Percentiles rank a stretch among this genome's conserved stretches.
These are phyloP conservation scores for Barnettozyma siamensis DNA, from an alignment of 805 yeast genomes.

Conservation along the genomic window DNA sequence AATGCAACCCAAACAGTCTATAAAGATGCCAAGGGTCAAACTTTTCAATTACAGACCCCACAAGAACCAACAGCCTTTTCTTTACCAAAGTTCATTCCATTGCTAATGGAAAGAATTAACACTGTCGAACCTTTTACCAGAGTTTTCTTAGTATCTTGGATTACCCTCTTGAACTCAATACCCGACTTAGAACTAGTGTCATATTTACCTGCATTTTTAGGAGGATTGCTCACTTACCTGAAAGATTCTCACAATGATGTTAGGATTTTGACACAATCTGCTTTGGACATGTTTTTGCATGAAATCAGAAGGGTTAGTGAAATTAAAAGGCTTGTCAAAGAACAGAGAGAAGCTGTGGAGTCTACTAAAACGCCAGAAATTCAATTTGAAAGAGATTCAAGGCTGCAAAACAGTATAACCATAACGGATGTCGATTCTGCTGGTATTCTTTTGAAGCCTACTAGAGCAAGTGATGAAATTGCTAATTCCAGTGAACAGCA, in stretches of 20 bases:
- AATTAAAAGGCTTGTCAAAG: slow-evolving; percentile 49
- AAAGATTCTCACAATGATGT: slow-evolving; percentile 85
- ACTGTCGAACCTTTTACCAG: slow-evolving; percentile 91
- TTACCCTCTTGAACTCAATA: slow-evolving; percentile 83
- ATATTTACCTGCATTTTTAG: slow-evolving; percentile 83
- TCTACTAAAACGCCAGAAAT: neutral
- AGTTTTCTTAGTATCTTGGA: slow-evolving; percentile 89
- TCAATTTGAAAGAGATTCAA: slow-evolving; percentile 13
- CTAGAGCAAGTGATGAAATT: neutral
- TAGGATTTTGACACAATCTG: slow-evolving; percentile 73
- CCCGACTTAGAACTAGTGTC: slow-evolving; percentile 87
- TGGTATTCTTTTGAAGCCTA: slow-evolving; percentile 13
- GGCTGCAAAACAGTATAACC: slow-evolving; percentile 15
- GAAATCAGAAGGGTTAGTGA: slow-evolving; percentile 77
- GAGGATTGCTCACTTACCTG: slow-evolving; percentile 73
- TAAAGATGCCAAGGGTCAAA: slow-evolving; percentile 52
- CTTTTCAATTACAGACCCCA: slow-evolving; percentile 51
- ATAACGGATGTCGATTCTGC: slow-evolving; percentile 20
- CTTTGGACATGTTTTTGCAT: slow-evolving; percentile 66
- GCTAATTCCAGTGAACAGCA: neutral
- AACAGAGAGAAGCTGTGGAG: slow-evolving; percentile 15
- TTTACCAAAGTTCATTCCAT: slow-evolving; percentile 80
- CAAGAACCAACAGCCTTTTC: slow-evolving; percentile 73
- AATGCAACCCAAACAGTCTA: slow-evolving; percentile 37
- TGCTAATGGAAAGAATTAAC: slow-evolving; percentile 85